phyloP scores from a whole-genome alignment of 768 basidiomycete species.

The Pilatotrama ljubarskyi region DNA sequence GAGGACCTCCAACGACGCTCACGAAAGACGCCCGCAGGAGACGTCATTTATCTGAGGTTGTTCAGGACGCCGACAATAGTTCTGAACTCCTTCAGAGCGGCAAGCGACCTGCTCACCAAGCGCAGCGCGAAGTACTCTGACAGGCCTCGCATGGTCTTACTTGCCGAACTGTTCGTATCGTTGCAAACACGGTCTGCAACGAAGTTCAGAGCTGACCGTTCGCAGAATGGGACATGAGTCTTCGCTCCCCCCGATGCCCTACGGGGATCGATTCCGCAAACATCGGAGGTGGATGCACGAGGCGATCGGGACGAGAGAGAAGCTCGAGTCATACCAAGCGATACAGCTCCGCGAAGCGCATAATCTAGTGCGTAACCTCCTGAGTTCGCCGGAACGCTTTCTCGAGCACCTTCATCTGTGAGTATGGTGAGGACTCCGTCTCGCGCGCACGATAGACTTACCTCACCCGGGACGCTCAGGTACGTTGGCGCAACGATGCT shows the following conservation, averaged over 20 bases:
- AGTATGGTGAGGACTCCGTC: no score
- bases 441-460: not conserved
- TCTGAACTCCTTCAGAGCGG: constrained; percentile 26
- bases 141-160: constrained; percentile 25
- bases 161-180: constrained; percentile 18
- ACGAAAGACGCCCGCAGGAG: constrained; percentile 14
- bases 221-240: constrained; percentile 15
- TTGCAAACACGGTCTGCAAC: not conserved
- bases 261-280: constrained; percentile 17
- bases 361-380: constrained; percentile 12
- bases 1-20: not conserved
- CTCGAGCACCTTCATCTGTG: not conserved
- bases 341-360: constrained; percentile 15
- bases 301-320: not conserved
- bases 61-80: constrained; percentile 27
- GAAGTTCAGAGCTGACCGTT: not conserved
- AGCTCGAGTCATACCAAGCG: constrained; percentile 5
- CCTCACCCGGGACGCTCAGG: constrained; percentile 13
- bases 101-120: constrained; percentile 31
- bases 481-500: constrained; percentile 29
- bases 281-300: constrained; percentile 22
- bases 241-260: constrained; percentile 1
- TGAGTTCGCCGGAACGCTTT: constrained; percentile 8
- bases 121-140: constrained; percentile 28
- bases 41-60: constrained; percentile 17